Percentiles rank a stretch among this genome's conserved stretches.
phyloP scores from a whole-genome alignment of 495 filamentous ascomycete species.

The Aspergillus sparsus region DNA sequence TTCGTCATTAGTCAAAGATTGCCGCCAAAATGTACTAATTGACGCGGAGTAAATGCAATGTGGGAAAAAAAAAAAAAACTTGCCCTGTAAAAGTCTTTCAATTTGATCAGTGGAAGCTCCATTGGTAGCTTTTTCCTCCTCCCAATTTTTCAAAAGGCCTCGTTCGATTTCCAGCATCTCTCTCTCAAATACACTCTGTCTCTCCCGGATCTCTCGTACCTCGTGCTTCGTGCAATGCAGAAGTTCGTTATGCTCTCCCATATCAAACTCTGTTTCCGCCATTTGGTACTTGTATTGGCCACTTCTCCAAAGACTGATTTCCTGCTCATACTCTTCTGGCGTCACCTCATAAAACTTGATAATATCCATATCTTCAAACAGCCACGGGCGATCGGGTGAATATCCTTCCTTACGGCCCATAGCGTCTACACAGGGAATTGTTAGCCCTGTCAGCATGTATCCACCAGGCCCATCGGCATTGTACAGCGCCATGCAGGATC shows the following conservation, averaged over 20 bases:
- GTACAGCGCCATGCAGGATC: slow-evolving; percentile 51
- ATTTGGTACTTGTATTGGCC: slow-evolving; percentile 46
- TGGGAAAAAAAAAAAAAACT: too few species aligned
- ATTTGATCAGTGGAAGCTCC: slow-evolving; percentile 39
- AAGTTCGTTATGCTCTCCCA: slow-evolving; percentile 46
- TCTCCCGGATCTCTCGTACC: slow-evolving; percentile 37
- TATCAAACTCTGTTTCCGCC: slow-evolving; percentile 44
- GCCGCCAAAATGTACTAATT: too few species aligned
- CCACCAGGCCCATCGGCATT: slow-evolving; percentile 55
- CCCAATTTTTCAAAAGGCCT: slow-evolving; percentile 41
- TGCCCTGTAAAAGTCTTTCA: slow-evolving; percentile 38
- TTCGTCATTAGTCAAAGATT: not conserved
- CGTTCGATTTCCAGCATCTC: slow-evolving; percentile 43
- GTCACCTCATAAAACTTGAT: slow-evolving; percentile 49
- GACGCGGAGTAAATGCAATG: too few species aligned
- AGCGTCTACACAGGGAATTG: slow-evolving; percentile 51
- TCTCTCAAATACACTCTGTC: slow-evolving; percentile 40
- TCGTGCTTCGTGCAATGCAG: slow-evolving; percentile 35
- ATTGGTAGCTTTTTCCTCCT: slow-evolving; percentile 42
- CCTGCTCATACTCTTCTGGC: slow-evolving; percentile 41
- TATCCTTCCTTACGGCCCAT: slow-evolving; percentile 47
- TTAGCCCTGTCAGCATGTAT: slow-evolving; percentile 52
- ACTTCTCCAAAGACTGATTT: slow-evolving; percentile 33
- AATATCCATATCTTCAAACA: slow-evolving; percentile 54
- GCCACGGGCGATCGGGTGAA: slow-evolving; percentile 43